Base-by-base conservation (phyloP, 805 yeast species). In the Jamesozyma gamospora region DNA sequence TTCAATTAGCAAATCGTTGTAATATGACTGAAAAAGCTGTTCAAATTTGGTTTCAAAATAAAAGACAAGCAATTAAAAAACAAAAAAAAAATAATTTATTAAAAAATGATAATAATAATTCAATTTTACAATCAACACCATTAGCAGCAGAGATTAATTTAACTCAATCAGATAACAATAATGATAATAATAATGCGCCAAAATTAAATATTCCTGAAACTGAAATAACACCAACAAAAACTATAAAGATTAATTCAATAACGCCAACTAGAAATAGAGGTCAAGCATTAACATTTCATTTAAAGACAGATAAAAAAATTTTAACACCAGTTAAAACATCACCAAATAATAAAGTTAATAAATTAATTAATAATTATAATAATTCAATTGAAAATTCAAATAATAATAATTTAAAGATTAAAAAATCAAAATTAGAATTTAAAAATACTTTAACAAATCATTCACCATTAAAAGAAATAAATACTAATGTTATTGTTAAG, bases 41-140 rank as follows among this genome's bases (percentile, higher is more conserved):
- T 28, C 98, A 92, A 65, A 86, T 90, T 46, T 92, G 98, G 98
- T 92, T 92, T 65, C 98, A 92, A 65, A 92, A 92, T 63, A 83
- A 79, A 61, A 75, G 98, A 61, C 96, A 90, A 63, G 72, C 88
- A 28, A 63, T 81, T 46, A 73, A 87, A 53, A 75, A 79, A 50
- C 69, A 64, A 42, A 66, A 59, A 33, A 55, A 45, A 14, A 46
- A 53, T 10, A 34, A 6, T 16, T 16, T 4, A 3, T 6, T 32
- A 14, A 17, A 7, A 13, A 32, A 21, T 8, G 16, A 14, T 31
- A 18, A 25, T 13, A 4, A 13, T 7, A 12, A 17, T 10, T 10
- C 27, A 7, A 32, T 11, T 12, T 14, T 33, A 7, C 35, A 44
- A 13, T 17, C 24, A 12, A 39, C 42, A 8, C 42, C 45, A 17